These are phyloP conservation scores for Exophiala sideris DNA, from an alignment of 2,329 filamentous ascomycete genomes.

Conservation along the genomic window DNA sequence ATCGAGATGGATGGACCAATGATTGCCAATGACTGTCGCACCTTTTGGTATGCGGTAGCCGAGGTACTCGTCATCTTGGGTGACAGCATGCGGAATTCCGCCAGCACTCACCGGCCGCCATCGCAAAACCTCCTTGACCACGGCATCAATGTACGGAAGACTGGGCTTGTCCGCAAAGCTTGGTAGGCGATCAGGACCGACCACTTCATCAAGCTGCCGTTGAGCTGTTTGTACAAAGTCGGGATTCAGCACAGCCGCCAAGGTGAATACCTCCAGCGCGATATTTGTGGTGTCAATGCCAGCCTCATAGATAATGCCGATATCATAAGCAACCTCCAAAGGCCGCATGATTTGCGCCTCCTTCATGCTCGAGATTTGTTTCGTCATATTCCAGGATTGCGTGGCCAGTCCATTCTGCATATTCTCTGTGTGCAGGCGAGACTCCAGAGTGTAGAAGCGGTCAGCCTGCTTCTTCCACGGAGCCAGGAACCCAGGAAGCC, in stretches of 20 bases:
- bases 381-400: conserved; percentile 28
- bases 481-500: conserved; percentile 43
- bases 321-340: conserved; percentile 44
- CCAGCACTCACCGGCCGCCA: conserved; percentile 42
- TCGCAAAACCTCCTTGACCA: conserved; percentile 34
- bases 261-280: conserved; percentile 32
- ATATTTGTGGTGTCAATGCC: conserved; percentile 32
- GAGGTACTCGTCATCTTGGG: conserved; percentile 47
- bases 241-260: conserved; percentile 30
- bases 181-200: conserved; percentile 31
- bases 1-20: conserved; percentile 44
- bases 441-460: conserved; percentile 27
- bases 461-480: conserved; percentile 42
- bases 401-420: conserved; percentile 12
- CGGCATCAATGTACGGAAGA: conserved; percentile 34
- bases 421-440: conserved; percentile 23
- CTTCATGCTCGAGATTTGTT: conserved; percentile 24
- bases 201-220: conserved; percentile 35
- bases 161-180: conserved; percentile 34
- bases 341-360: conserved; percentile 43
- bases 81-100: conserved; percentile 30
- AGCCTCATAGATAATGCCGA: conserved; percentile 36
- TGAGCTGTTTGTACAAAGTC: conserved; percentile 24
- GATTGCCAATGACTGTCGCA: conserved; percentile 45
- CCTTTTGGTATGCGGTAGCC: conserved; percentile 48